Percentiles rank a stretch among this genome's conserved stretches.
phyloP scores from a whole-genome alignment of 345 rosid genomes.

The Nasturtium officinale region DNA sequence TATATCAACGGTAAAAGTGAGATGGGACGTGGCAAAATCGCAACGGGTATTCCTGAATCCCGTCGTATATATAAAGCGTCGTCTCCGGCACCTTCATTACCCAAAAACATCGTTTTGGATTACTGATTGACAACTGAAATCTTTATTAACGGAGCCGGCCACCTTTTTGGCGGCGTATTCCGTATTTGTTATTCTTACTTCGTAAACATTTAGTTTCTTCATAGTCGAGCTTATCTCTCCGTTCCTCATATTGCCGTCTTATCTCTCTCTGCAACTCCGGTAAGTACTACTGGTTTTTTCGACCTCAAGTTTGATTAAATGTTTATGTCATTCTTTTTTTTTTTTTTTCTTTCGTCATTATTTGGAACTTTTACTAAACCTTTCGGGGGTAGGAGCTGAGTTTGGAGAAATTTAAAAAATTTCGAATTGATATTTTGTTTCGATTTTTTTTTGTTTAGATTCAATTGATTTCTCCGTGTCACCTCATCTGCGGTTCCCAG shows the following conservation, averaged over 20 bases:
- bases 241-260: background rate
- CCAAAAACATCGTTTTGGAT: conserved; percentile 18
- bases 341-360: background rate
- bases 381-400: background rate
- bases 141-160: conserved; percentile 27
- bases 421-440: background rate
- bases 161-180: conserved; percentile 35
- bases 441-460: too few species aligned
- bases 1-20: background rate
- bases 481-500: background rate
- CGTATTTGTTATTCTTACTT: background rate
- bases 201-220: conserved; percentile 27
- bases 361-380: background rate
- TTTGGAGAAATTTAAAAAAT: background rate
- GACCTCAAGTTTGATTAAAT: background rate
- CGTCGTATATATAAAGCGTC: conserved; percentile 32
- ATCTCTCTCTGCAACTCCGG: background rate
- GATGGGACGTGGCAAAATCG: conserved; percentile 26
- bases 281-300: conserved; percentile 12
- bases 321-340: background rate
- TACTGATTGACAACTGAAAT: background rate
- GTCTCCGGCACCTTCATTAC: background rate
- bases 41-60: conserved; percentile 13
- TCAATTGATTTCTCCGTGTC: background rate
- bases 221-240: background rate